Base-by-base conservation (phyloP, 768 basidiomycete species). In the Sporobolomyces roseus region DNA sequence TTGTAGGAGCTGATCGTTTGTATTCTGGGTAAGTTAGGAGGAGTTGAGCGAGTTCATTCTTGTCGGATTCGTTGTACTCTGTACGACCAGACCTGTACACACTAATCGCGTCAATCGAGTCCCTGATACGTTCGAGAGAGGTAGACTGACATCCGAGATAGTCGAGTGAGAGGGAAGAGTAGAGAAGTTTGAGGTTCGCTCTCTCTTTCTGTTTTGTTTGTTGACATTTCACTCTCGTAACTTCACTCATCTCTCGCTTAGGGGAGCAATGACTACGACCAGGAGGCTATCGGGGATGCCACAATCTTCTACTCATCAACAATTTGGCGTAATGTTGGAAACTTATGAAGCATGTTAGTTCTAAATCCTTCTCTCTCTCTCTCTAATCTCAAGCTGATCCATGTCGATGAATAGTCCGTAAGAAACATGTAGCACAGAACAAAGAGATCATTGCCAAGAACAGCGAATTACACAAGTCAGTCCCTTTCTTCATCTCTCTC, bases 371-470 rank as follows among this genome's bases (percentile, higher is more conserved):
- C 35, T 35, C 19, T 38, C 33, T 32, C 49, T 29, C 48, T 27
- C 41, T 16, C 45, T 29, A 13, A 3, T 21, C 55, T 48, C 51
- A n/a, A 53, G 27, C 27, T 55, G 9, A n/a, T 25, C 27, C 3
- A 14, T 2, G 1, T 14, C 32, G 25, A 9, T 9, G 35, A 5
- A 12, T 65, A 75, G 74, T 76, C 65, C 74, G 72, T 46, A 62
- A 71, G 32, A 76, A 76, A 51, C 75, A 76, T 62, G 61, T 72
- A 55, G 19, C 63, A 21, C 75, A 76, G 62, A 76, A 76, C 69
- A 75, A 74, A 67, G 74, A 76, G 36, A 75, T 76, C 63, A 76
- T 76, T 43, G 64, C 66, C 54, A 74, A 72, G 55, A 76, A 76
- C 68, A 52, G 36, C 17, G 74, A 74, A 38, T 66, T 76, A 14